These are phyloP conservation scores for Talaromyces sp. DNA, from an alignment of 2,329 filamentous ascomycete species.

Conservation along the genomic window DNA sequence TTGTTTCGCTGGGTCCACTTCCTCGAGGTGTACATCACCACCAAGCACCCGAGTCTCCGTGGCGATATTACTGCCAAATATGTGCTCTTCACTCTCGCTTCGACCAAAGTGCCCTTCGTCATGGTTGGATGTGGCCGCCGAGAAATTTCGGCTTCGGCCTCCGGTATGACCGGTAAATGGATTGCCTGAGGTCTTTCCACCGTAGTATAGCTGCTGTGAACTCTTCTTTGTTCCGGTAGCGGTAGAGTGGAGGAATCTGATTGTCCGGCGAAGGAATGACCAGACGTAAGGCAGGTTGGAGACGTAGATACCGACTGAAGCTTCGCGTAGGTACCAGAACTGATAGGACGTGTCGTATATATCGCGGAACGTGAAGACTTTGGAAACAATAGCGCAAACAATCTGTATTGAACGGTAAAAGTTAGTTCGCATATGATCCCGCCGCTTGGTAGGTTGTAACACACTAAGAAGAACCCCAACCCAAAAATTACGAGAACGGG, in stretches of 20 bases:
- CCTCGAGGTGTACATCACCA: conserved; percentile 1
- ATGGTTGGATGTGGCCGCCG: not conserved
- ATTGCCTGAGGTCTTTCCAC: not conserved
- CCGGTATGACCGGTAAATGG: not conserved
- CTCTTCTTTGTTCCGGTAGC: not conserved
- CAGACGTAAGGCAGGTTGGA: conserved; percentile 45
- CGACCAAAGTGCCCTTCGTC: not conserved
- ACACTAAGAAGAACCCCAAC: conserved; percentile 33
- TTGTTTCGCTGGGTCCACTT: not conserved
- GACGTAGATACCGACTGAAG: conserved; percentile 40
- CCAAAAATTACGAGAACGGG: conserved; percentile 33
- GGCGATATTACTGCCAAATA: not conserved
- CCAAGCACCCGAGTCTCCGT: not conserved
- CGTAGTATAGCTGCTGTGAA: not conserved
- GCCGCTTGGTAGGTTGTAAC: not conserved
- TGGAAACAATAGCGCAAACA: conserved; percentile 46
- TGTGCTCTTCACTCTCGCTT: conserved; percentile 11
- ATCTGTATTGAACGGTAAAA: conserved; percentile 18
- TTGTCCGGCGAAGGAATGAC: conserved; percentile 37
- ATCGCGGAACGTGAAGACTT: conserved; percentile 40
- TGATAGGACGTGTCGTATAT: conserved; percentile 36
- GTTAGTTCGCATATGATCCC: not conserved
- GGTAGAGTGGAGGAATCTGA: conserved; percentile 17
- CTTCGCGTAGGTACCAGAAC: conserved; percentile 41
- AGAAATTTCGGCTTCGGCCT: conserved; percentile 4